Conservation (phyloP, 306 rosid genomes). For the Elaeagnus macrophylla region DNA sequence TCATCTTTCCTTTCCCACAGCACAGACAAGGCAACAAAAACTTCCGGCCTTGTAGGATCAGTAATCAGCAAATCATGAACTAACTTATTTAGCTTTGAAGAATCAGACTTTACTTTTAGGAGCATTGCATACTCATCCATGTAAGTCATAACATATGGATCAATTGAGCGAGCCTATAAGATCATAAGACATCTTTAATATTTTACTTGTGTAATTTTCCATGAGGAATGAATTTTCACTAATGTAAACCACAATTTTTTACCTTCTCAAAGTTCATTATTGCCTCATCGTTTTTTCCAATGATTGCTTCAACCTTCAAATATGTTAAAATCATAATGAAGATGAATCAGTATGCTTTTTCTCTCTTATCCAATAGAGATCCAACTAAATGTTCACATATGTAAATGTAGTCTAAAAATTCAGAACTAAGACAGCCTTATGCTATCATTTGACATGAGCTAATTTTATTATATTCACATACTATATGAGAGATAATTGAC, state of each 20-base stretch:
- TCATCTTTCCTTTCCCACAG: conserved; percentile 93
- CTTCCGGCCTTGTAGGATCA: conserved; percentile 95
- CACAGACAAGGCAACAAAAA: conserved; percentile 84
- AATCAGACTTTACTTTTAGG: conserved; percentile 80
- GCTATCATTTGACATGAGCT: background rate
- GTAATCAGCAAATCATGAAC: conserved; percentile 80
- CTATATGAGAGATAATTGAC: background rate
- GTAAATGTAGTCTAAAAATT: conserved; percentile 1
- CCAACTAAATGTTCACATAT: background rate
- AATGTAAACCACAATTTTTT: conserved; percentile 11
- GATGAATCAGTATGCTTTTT: conserved; percentile 8
- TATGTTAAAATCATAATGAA: conserved; percentile 10
- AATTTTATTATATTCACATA: background rate
- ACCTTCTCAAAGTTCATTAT: conserved; percentile 93
- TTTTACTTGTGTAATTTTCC: background rate
- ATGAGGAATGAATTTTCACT: background rate
- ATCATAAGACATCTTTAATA: conserved; percentile 22
- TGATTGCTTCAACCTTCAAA: conserved; percentile 84
- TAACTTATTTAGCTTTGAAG: conserved; percentile 74
- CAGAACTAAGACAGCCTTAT: background rate
- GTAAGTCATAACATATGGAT: conserved; percentile 77
- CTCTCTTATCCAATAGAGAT: conserved; percentile 12
- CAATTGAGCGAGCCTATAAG: conserved; percentile 78
- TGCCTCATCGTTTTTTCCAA: conserved; percentile 96
- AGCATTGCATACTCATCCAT: conserved; percentile 99